Evolutionary conservation across 2,329 filamentous ascomycete species (phyloP), one percentile per base, ranked within the genome.

Genomic region (Colletotrichum eleusines): DNA sequence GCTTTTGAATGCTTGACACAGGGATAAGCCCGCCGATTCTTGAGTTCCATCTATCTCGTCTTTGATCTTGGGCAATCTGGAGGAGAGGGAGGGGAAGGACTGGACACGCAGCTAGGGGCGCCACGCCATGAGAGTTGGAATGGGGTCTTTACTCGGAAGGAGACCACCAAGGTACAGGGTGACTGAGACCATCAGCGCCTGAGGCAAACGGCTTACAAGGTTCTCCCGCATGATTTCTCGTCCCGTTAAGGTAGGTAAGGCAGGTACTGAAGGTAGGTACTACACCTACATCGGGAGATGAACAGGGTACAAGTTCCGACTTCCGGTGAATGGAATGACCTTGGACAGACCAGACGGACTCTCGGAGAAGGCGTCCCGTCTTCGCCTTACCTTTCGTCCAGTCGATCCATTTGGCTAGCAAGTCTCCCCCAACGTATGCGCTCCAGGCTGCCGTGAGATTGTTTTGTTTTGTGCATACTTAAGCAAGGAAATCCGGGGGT

Each of bases 281-380:
- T 33, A 33, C 9, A n/a, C 18, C 14, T 40, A 5, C 14, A 20
- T 44, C 8, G 14, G 26, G 33, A 16, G 26, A 57, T 20, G 28
- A 57, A 61, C n/a, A 40, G 31, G 63, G 42, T 53, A 66, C 38
- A 31, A 33, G 35, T 68, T 59, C 64, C 64, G 68, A 63, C 35
- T 62, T 68, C 64, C 64, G 64, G 57, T 42, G 35, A 51, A 63
- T 71, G 58, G 58, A 53, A 58, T 40, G 68, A 54, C 63, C 64
- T 58, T 59, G 68, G 12, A 18, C 9, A 53, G n/a, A 38, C 23
- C 9, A 35, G 42, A 57, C 31, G 35, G 35, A 66, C 55, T 35
- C 26, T n/a, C 8, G 7, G 18, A 33, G 50, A 53, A 31, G 28
- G 28, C 42, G 42, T n/a, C 28, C 46, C 66, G 9, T 33, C 35